Evolutionary conservation across 352 stramenopile species (phyloP).

Genomic region (Pythium apleroticum): DNA sequence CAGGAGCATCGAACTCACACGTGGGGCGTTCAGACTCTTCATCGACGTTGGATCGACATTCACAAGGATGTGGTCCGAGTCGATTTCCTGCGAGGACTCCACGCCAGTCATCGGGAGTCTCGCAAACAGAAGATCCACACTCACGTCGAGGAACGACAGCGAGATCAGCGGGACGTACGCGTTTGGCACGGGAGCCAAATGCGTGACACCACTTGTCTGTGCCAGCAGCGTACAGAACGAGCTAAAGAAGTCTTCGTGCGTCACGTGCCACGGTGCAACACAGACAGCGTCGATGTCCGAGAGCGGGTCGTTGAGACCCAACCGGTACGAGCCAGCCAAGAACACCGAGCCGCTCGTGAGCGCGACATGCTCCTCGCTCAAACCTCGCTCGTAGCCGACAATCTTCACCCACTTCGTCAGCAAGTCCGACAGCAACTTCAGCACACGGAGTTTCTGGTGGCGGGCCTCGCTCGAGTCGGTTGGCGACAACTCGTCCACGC

Average conservation of each 20-base stretch:
- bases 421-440: slow-evolving; percentile 70
- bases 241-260: slow-evolving; percentile 84
- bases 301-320: slow-evolving; percentile 79
- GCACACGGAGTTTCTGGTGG: slow-evolving; percentile 67
- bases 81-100: slow-evolving; percentile 76
- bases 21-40: slow-evolving; percentile 93
- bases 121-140: slow-evolving; percentile 93
- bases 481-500: slow-evolving; percentile 57
- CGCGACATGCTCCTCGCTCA: slow-evolving; percentile 72
- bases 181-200: slow-evolving; percentile 79
- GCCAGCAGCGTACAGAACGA: slow-evolving; percentile 71
- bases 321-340: slow-evolving; percentile 84
- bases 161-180: slow-evolving; percentile 94
- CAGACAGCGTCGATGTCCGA: slow-evolving; percentile 87
- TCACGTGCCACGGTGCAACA: slow-evolving; percentile 79
- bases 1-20: slow-evolving; percentile 95
- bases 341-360: slow-evolving; percentile 77
- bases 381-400: slow-evolving; percentile 58
- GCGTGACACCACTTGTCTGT: slow-evolving; percentile 60
- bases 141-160: slow-evolving; percentile 83
- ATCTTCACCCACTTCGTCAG: slow-evolving; percentile 77
- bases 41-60: slow-evolving; percentile 93
- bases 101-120: slow-evolving; percentile 62
- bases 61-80: slow-evolving; percentile 88
- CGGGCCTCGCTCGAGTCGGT: slow-evolving; percentile 44